phyloP scores from a whole-genome alignment of 768 basidiomycete genomes.

The Hypholoma sublateritium region DNA sequence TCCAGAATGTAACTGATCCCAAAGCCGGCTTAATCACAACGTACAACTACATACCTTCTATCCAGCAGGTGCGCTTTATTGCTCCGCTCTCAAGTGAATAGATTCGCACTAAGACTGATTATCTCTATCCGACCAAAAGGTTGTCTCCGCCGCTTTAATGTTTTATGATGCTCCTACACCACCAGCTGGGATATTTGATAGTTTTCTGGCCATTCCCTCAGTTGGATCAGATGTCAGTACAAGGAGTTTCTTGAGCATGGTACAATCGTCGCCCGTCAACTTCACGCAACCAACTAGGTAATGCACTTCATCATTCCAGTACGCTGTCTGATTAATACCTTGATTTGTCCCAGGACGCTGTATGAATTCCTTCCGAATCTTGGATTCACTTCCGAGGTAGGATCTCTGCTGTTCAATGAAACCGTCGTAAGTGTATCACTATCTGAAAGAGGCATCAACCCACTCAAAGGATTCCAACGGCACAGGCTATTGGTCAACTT shows the following conservation, averaged over 20 bases:
- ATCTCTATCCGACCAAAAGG: neutral
- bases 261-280: conserved; percentile 29
- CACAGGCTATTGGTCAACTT: conserved; percentile 29
- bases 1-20: neutral
- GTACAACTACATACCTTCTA: neutral
- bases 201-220: conserved; percentile 40
- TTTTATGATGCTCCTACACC: conserved; percentile 55
- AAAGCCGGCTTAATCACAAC: neutral
- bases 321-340: conserved; percentile 5
- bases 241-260: conserved; percentile 32
- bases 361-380: conserved; percentile 40
- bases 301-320: neutral
- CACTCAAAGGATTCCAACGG: neutral
- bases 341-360: conserved; percentile 17
- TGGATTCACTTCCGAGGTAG: conserved; percentile 26
- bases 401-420: conserved; percentile 37
- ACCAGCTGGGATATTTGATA: conserved; percentile 45
- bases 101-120: no score
- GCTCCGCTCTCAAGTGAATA: no score
- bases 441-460: neutral
- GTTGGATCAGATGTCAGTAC: conserved; percentile 31
- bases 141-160: conserved; percentile 14
- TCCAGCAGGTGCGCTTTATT: neutral
- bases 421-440: conserved; percentile 27
- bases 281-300: conserved; percentile 20